phyloP scores from a whole-genome alignment of 1,284 basidiomycete species.

The Cryptococcus amylolentus region DNA sequence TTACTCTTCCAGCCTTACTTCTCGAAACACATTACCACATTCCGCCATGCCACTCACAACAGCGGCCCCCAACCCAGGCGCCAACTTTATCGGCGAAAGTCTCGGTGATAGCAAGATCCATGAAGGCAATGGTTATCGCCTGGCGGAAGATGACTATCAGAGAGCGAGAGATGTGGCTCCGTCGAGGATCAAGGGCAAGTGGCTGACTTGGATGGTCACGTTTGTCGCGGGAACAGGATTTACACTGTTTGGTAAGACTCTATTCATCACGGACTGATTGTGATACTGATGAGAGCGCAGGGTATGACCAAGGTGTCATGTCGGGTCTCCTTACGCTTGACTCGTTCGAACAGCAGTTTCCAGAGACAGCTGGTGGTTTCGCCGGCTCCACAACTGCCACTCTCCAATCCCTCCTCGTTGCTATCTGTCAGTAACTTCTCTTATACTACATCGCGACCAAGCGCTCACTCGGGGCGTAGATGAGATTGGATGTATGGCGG shows the following conservation, averaged over 20 bases:
- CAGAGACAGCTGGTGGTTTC: constrained; percentile 25
- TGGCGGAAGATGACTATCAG: constrained; percentile 20
- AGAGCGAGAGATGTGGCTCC: constrained; percentile 30
- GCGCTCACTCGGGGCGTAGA: constrained; percentile 11
- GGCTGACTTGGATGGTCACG: constrained; percentile 33
- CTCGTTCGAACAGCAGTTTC: constrained; percentile 30
- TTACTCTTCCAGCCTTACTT: too few relatives aligned
- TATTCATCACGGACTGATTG: neutral
- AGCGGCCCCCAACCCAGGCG: too few relatives aligned
- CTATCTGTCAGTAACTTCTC: constrained; percentile 33
- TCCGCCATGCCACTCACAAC: too few relatives aligned
- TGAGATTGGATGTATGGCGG: constrained; percentile 49
- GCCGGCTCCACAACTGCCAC: constrained; percentile 20
- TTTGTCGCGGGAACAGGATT: constrained; percentile 42
- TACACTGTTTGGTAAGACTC: constrained; percentile 29
- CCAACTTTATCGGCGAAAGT: too few relatives aligned
- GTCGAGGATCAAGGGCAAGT: constrained; percentile 8
- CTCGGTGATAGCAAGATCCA: too few relatives aligned
- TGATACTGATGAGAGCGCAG: neutral
- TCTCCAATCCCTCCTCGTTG: constrained; percentile 43
- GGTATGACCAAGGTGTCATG: constrained; percentile 34
- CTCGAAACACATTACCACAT: too few relatives aligned
- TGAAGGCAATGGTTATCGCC: neutral
- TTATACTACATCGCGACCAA: neutral
- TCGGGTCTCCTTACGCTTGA: constrained; percentile 41